phyloP scores from a whole-genome alignment of 2,329 filamentous ascomycete species.

The Alternaria rosae region DNA sequence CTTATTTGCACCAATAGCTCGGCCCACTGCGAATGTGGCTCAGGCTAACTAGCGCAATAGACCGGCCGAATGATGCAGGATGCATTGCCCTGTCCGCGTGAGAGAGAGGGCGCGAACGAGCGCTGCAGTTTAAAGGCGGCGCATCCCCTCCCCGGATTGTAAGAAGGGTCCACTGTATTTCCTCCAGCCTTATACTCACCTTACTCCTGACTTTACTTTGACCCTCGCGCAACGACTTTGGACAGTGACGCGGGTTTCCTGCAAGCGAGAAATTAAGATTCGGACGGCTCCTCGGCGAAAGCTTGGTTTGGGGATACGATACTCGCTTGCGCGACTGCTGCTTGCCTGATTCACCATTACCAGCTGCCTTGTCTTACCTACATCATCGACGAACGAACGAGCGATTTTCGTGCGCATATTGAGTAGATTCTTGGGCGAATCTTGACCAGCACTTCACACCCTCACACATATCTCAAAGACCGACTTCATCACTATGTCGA shows the following conservation, averaged over 20 bases:
- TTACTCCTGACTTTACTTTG: not conserved
- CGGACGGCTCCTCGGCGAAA: not conserved
- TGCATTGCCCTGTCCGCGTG: slow-evolving; percentile 4
- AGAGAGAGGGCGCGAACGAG: not conserved
- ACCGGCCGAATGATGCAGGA: slow-evolving; percentile 9
- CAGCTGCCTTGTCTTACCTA: not conserved
- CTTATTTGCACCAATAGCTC: slow-evolving; percentile 19
- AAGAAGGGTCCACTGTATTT: not conserved
- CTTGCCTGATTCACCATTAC: not conserved
- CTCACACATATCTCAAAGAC: not conserved
- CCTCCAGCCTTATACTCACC: not conserved
- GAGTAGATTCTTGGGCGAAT: not conserved
- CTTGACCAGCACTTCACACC: not conserved
- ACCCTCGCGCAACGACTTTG: not conserved
- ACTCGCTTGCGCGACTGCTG: not conserved
- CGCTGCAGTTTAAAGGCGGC: not conserved
- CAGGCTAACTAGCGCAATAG: slow-evolving; percentile 2
- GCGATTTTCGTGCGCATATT: not conserved
- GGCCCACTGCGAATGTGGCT: slow-evolving; percentile 7
- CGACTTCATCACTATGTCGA: slow-evolving; percentile 31
- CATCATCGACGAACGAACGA: not conserved
- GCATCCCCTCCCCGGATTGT: not conserved
- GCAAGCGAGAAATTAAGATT: not conserved
- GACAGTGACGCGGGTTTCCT: not conserved
- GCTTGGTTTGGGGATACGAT: not conserved